A percentile compares a stretch with the other conserved stretches of the same genome.
Conservation (phyloP, 2,329 filamentous ascomycete species). For the Parasarocladium wereldwijsianum region DNA sequence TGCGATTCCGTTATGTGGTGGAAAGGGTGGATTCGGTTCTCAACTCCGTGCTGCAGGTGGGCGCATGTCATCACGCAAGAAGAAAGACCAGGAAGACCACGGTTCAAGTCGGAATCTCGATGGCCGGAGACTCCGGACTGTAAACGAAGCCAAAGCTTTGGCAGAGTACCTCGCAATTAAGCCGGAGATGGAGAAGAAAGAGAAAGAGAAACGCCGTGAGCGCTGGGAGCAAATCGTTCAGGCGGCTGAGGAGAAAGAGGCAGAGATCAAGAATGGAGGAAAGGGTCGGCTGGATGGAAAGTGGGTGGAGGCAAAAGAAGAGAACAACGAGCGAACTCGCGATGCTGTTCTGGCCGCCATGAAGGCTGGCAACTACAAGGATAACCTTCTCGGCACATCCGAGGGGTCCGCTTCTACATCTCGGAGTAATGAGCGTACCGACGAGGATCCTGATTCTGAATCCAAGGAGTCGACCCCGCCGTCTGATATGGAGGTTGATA, state of each 20-base stretch:
- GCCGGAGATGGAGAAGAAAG: slow-evolving; percentile 90
- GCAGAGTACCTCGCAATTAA: slow-evolving; percentile 93
- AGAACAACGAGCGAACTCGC: slow-evolving; percentile 69
- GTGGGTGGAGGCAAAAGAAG: slow-evolving; percentile 92
- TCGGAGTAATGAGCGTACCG: no score
- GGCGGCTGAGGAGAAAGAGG: slow-evolving; percentile 65
- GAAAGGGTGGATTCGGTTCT: slow-evolving; percentile 95
- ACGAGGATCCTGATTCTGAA: no score
- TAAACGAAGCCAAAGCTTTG: slow-evolving; percentile 87
- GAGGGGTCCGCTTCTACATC: slow-evolving; percentile 28
- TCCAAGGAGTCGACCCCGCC: slow-evolving; percentile 35
- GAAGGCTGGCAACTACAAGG: slow-evolving; percentile 46
- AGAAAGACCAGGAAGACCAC: slow-evolving; percentile 71
- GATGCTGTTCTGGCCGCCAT: slow-evolving; percentile 60
- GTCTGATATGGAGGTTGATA: slow-evolving; percentile 22
- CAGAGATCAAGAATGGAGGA: slow-evolving; percentile 64
- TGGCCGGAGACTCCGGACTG: slow-evolving; percentile 75
- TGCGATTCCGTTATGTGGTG: slow-evolving; percentile 66
- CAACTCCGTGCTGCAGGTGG: slow-evolving; percentile 93
- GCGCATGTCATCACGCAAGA: slow-evolving; percentile 93
- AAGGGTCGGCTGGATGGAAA: slow-evolving; percentile 66
- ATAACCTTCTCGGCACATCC: slow-evolving; percentile 41
- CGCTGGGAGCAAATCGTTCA: slow-evolving; percentile 85
- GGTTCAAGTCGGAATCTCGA: slow-evolving; percentile 89
- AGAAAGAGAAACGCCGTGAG: slow-evolving; percentile 72